Percentiles rank a stretch among this genome's conserved stretches.
Evolutionary conservation across 768 basidiomycete species (phyloP).

Genomic region (Jaapia argillacea): DNA sequence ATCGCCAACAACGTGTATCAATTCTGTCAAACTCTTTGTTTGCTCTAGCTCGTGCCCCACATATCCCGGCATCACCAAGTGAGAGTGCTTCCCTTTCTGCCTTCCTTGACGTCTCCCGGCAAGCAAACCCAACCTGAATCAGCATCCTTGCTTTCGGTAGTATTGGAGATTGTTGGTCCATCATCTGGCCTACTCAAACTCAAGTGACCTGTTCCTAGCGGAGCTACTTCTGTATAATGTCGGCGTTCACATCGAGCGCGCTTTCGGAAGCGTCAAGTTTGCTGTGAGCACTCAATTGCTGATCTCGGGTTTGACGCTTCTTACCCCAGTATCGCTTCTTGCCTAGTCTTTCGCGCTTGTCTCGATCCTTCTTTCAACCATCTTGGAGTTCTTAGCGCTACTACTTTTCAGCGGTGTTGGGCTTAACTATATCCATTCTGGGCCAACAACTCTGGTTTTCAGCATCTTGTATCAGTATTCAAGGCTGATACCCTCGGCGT

Average conservation of each 20-base stretch:
- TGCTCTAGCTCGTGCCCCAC: conserved; percentile 67
- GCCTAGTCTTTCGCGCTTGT: conserved; percentile 30
- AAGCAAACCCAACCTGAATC: not conserved
- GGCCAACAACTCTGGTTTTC: conserved; percentile 70
- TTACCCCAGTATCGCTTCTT: not conserved
- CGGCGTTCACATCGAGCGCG: conserved; percentile 66
- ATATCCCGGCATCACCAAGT: conserved; percentile 88
- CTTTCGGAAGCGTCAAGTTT: conserved; percentile 82
- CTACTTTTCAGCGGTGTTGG: conserved; percentile 57
- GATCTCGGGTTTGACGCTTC: not conserved
- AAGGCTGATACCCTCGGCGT: conserved; percentile 65
- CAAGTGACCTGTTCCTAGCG: conserved; percentile 74
- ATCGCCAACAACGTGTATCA: too few relatives aligned
- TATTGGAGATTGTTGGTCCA: conserved; percentile 78
- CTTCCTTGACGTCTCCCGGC: not conserved
- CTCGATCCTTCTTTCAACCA: conserved; percentile 53
- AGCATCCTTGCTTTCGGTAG: conserved; percentile 27
- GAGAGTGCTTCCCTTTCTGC: conserved; percentile 11
- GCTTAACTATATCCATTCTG: conserved; percentile 66
- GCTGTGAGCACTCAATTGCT: conserved; percentile 41
- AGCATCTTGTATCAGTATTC: conserved; percentile 78
- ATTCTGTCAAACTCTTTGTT: too few relatives aligned
- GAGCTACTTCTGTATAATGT: conserved; percentile 67
- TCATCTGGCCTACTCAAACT: conserved; percentile 72
- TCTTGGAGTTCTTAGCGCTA: conserved; percentile 57